Percentiles rank a stretch among this genome's conserved stretches.
phyloP scores from a whole-genome alignment of 192 early-diverging fungal species.

The Coemansia sp. region DNA sequence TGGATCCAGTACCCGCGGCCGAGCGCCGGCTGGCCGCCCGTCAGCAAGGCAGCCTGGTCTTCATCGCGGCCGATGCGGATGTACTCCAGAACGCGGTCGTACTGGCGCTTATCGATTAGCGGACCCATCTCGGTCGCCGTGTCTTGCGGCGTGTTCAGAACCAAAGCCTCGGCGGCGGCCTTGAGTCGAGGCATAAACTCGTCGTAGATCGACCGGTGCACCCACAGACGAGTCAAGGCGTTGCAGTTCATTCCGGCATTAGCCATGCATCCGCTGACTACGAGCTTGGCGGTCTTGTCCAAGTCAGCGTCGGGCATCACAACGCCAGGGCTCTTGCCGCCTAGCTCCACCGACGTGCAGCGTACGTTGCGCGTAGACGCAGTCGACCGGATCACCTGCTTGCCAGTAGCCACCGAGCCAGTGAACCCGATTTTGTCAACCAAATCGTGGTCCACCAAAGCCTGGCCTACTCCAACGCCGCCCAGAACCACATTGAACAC shows the following conservation, averaged over 20 bases:
- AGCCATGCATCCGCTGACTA: conserved; percentile 56
- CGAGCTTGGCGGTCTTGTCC: conserved; percentile 44
- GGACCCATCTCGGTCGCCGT: conserved; percentile 49
- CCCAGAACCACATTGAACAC: conserved; percentile 61
- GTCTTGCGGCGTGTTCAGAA: conserved; percentile 27
- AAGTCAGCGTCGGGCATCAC: conserved; percentile 60
- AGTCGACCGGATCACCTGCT: conserved; percentile 56
- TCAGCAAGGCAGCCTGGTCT: conserved; percentile 32
- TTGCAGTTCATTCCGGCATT: conserved; percentile 83
- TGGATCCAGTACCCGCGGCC: conserved; percentile 59
- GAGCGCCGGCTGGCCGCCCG: conserved; percentile 30
- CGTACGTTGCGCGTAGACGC: conserved; percentile 50
- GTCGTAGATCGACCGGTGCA: conserved; percentile 68
- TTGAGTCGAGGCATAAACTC: conserved; percentile 62
- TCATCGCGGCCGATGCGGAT: conserved; percentile 50
- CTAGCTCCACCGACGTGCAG: conserved; percentile 59
- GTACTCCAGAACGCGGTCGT: conserved; percentile 57
- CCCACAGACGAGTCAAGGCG: conserved; percentile 69
- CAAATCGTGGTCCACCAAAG: conserved; percentile 51
- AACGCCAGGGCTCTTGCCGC: conserved; percentile 63
- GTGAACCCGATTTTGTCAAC: conserved; percentile 62
- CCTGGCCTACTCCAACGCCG: conserved; percentile 50
- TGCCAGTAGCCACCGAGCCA: conserved; percentile 58
- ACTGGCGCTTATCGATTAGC: conserved; percentile 61
- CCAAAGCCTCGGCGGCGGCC: conserved; percentile 44